These are phyloP conservation scores for Dendrocalamus sinicus DNA, from an alignment of 176 grass and related monocot species.

Conservation along the genomic window DNA sequence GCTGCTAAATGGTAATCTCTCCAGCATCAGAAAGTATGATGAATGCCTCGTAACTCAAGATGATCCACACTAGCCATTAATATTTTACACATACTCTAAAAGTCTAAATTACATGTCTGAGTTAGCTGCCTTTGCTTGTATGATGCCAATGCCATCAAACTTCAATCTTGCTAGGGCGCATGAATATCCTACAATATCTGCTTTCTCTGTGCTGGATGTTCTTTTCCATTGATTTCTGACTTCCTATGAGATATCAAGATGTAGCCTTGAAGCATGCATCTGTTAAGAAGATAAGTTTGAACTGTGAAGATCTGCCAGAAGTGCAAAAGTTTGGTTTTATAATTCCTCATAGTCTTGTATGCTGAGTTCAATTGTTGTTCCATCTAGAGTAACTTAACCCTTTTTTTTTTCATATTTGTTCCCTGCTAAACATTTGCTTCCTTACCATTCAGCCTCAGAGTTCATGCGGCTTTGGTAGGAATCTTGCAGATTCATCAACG, in stretches of 20 bases:
- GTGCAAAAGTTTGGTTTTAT: not conserved
- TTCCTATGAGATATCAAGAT: not conserved
- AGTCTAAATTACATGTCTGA: not conserved
- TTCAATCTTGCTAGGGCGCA: slow-evolving; percentile 5
- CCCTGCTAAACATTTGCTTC: slow-evolving; percentile 39
- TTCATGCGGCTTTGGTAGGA: slow-evolving; percentile 56
- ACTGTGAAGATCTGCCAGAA: slow-evolving; percentile 20
- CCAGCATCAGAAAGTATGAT: not conserved
- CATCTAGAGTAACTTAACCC: not conserved
- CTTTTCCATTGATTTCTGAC: not conserved
- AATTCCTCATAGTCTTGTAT: not conserved
- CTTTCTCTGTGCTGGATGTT: not conserved
- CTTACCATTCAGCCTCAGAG: slow-evolving; percentile 47
- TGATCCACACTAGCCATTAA: not conserved
- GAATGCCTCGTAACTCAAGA: not conserved
- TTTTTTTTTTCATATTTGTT: not conserved
- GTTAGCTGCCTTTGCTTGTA: slow-evolving; percentile 3
- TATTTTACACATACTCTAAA: not conserved
- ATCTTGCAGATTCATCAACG: slow-evolving; percentile 45
- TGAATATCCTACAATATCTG: not conserved
- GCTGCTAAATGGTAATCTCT: not conserved
- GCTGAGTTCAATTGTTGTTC: slow-evolving; percentile 25
- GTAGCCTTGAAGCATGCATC: not conserved
- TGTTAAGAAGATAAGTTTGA: not conserved
- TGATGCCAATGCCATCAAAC: not conserved